Percentiles rank a stretch among this genome's conserved stretches.
These are phyloP conservation scores for Cyberlindnera mycetangii DNA, from an alignment of 805 yeast species.

Conservation along the genomic window DNA sequence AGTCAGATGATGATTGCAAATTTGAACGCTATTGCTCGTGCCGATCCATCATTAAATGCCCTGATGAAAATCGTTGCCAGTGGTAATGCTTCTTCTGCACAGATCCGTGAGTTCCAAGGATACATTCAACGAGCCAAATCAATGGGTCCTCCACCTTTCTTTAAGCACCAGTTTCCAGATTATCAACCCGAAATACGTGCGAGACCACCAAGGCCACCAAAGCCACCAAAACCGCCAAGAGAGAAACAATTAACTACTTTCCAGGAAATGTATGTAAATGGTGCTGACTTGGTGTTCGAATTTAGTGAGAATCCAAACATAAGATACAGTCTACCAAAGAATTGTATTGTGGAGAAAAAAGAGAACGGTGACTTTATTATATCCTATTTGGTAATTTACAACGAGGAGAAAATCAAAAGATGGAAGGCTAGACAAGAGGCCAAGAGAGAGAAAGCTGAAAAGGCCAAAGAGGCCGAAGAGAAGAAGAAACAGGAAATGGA, in stretches of 20 bases:
- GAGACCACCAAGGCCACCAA: conserved; percentile 18
- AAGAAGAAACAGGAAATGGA: conserved; percentile 25
- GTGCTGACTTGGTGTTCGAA: conserved; percentile 80
- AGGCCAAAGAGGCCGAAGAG: conserved; percentile 26
- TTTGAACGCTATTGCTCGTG: conserved; percentile 76
- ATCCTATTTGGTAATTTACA: conserved; percentile 35
- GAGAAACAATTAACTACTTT: conserved; percentile 70
- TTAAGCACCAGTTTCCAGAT: conserved; percentile 30
- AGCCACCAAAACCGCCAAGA: conserved; percentile 29
- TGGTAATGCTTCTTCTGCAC: conserved; percentile 69
- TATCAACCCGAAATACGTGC: conserved; percentile 15
- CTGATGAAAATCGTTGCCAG: conserved; percentile 86
- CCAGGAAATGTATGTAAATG: conserved; percentile 65
- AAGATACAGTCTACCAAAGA: conserved; percentile 72
- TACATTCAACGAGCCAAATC: conserved; percentile 76
- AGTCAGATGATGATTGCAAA: conserved; percentile 83
- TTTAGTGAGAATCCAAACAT: conserved; percentile 75
- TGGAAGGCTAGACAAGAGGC: conserved; percentile 20
- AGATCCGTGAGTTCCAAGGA: conserved; percentile 74
- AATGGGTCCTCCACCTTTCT: conserved; percentile 55
- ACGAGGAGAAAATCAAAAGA: conserved; percentile 25
- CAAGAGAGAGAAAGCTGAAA: conserved; percentile 24
- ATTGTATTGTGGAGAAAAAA: conserved; percentile 65
- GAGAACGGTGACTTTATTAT: conserved; percentile 34
- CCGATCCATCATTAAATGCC: conserved; percentile 60